phyloP scores from a whole-genome alignment of 176 grass and related monocot species.

The Cenchrus americanus region DNA sequence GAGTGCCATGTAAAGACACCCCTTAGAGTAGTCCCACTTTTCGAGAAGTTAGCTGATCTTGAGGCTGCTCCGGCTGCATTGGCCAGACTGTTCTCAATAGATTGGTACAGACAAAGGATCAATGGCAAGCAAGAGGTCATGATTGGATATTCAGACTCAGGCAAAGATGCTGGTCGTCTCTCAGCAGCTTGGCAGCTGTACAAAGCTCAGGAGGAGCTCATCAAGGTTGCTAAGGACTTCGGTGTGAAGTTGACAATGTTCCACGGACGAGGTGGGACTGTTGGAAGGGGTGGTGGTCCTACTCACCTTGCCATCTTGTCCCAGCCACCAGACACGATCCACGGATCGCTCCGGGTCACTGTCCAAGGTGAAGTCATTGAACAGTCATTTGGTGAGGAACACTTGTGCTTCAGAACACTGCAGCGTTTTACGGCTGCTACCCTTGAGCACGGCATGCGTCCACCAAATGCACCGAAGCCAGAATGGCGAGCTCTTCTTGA shows the following conservation, averaged over 20 bases:
- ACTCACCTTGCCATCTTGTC: conserved; percentile 90
- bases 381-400: conserved; percentile 83
- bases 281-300: conserved; percentile 83
- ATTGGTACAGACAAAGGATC: conserved; percentile 72
- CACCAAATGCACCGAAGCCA: conserved; percentile 66
- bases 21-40: conserved; percentile 76
- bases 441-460: conserved; percentile 84
- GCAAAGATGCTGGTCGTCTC: conserved; percentile 80
- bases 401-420: conserved; percentile 82
- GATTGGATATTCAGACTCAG: conserved; percentile 89
- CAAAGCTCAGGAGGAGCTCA: conserved; percentile 85
- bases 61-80: conserved; percentile 71
- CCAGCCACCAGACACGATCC: conserved; percentile 77
- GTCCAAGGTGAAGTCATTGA: conserved; percentile 88
- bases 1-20: conserved; percentile 75
- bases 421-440: conserved; percentile 81
- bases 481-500: conserved; percentile 81
- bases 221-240: conserved; percentile 73
- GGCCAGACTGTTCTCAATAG: conserved; percentile 65
- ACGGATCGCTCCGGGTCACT: conserved; percentile 75
- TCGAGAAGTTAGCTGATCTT: conserved; percentile 83
- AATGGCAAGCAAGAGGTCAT: conserved; percentile 84
- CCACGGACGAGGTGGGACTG: conserved; percentile 80
- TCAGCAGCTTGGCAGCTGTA: conserved; percentile 86
- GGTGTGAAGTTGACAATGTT: conserved; percentile 88